Base-by-base conservation (phyloP, 352 stramenopile genomes). In the Phytophthora rubi region DNA sequence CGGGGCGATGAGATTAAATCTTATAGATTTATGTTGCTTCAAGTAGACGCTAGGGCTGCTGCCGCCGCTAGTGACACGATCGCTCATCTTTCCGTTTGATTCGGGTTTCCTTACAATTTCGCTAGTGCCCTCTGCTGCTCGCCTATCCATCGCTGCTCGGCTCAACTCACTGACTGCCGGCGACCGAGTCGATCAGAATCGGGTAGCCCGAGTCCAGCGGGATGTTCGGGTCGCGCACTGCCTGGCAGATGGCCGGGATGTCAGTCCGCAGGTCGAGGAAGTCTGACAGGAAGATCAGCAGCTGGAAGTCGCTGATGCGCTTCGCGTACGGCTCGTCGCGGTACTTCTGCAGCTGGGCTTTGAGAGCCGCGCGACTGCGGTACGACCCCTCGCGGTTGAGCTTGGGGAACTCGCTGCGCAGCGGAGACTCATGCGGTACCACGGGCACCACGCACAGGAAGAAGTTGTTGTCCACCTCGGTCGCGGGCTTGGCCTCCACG, bases 381-480 rank as follows among this genome's bases (percentile, higher is more conserved):
- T 69, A 75, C 15, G 77, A 77, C 60, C 93, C 88, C 67, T 96
- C 86, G 54, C 97, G 86, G 81, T 99, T 98, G 32, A 95, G 80
- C 65, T 93, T 92, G 16, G 97, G 97, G 76, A 99, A 99, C 51
- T 97, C 83, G 67, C 82, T 87, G 35, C 97, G 89, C 68, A 99
- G 93, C 15, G 84, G 83, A 4, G 92, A 98, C 55, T 97, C 88
- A 79, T 99, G 94, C 68, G 96, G 94, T 65, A 95, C 85, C 70
- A 99, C 98, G 2, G 97, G 97, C 48, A 99, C 97, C 23, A 98
- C 90, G 49, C 90, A 98, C 23, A 99, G 73, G 73, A 99, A 99
- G 73, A 99, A 99, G 77, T 98, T 99, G 76, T 98, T 99, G 84
- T 99, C 96, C 13, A 99, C 82, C 62, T 93, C 90, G 6, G 73